Evolutionary conservation across 1,284 basidiomycete species (phyloP), one percentile per base, ranked within the genome.

Genomic region (Stereum hirsutum): DNA sequence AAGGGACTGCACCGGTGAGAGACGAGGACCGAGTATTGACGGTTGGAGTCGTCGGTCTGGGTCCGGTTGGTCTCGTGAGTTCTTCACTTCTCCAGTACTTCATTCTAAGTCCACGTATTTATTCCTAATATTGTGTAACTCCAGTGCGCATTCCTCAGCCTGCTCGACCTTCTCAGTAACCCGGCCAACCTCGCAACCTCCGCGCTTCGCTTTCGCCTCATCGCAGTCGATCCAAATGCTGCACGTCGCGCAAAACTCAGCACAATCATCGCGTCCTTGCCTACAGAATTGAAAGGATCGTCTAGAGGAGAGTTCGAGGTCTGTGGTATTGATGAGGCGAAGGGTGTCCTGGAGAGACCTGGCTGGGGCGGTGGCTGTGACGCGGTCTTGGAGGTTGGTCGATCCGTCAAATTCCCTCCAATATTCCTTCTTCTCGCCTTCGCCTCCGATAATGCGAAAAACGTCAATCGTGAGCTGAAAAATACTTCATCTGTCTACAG

Each of bases 31-130:
- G 59, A 36, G 48, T 61, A 2, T 54, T 86, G 45, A 78, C 72
- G 0, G 62, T 87, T 36, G 84, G 75, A 0, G 63, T 88, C 21
- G 61, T 89, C 14, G 85, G 85, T 6, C 65, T 89, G 39, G 86
- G 86, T 4, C 85, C 86, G 12, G 85, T 89, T 5, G 86, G 86
- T 10, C 60, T 87, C 48, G 74, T 77, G 49, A 31, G 12, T 31
- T 4, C 12, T 31, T 12, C 1, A 3, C 15, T 11, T 7, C 45
- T 70, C 57, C 20, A 24, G 19, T 32, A 20, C 33, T 26, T 3
- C 21, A 39, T 26, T 20, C 15, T 39, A 23, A 40, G 39, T 35
- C 32, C 42, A 43, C 30, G 34, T 46, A 12, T 41, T 41, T 35
- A n/a, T 24, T 21, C 39, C 28, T 26, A 30, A 12, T n/a, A n/a